Evolutionary conservation across 768 basidiomycete species (phyloP), one percentile per base, ranked within the genome.

Genomic region (Termitomyces eurrhizus): DNA sequence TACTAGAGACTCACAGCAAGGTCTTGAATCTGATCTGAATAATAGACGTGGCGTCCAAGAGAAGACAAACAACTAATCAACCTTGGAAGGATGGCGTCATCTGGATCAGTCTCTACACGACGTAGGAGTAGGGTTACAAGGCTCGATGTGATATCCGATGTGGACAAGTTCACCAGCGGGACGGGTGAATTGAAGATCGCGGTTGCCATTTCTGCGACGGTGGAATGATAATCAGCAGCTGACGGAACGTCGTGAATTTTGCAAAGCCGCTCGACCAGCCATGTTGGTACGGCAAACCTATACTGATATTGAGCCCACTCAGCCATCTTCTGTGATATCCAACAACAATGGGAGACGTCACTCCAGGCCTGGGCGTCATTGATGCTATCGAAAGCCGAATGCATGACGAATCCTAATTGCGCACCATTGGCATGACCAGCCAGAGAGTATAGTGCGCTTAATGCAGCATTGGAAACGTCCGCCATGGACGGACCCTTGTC

Each of bases 11-110:
- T 70, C 51, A 83, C 81, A 1, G 92, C 86, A 48, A 97, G 84
- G 69, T 97, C 95, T 68, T 93, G 92, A 53, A 95, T 93, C 73
- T 98, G 95, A 72, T 97, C 95, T 42, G 93, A 90, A 69, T 98
- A 98, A 76, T 97, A 95, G 57, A 96, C 87, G 68, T 96, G 94
- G 12, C 89, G 86, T 39, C 93, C 93, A 12, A 98, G 78, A 0
- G 94, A 91, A 2, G 89, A 79, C 46, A 95, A 88, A 68, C 90
- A 89, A 57, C 86, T 80, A 8, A 95, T 88, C 55, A 95, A 70
- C 8, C 81, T 72, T 0, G 85, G 80, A 12, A 98, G 75, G 11
- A 93, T 77, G 7, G 78, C 61, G 65, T 95, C 93, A 12, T 83
- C 74, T 1, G 82, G 75, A 60, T 87, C 80, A 36, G 87, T 75